Base-by-base conservation (phyloP, 139 green algal genomes). In the Chlamydomonas schloesseri region DNA sequence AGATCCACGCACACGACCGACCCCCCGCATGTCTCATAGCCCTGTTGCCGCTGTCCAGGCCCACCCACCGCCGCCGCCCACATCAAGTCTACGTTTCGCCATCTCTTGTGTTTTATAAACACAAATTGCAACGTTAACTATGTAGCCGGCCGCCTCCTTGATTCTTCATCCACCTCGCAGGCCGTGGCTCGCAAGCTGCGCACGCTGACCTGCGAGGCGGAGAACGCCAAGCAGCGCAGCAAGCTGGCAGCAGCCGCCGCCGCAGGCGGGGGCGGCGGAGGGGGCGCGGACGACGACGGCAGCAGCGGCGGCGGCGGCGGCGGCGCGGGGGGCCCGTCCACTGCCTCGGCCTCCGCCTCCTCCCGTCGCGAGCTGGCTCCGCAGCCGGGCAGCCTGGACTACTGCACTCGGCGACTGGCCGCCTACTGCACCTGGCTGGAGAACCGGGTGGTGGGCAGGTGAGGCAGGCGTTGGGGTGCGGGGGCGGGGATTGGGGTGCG, bases 401-500 rank as follows among this genome's bases (percentile, higher is more conserved):
- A 79, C 53, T 58, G 65, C 69, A 53, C 37, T 1, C 81, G 47
- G 26, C 68, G 81, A 36, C 68, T 87, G 53, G 81, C 14, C 13
- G 26, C 33, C 34, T 87, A 87, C 36, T 79, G 81, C 81, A 34
- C 60, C 2, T 87, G 81, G 81, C 36, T 87, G 81, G 81, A 87
- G 69, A 47, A 28, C 26, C 53, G 81, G 13, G 81, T 87, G 26
- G 69, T 87, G 10, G 24, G 20, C 31, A 71, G 79, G 79, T 85
- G 79, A 1, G 65, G 17, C n/a, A n/a, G 17, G 21, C 14, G 31
- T 5, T 11, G 29, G 28, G 62, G 10, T 3, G 28, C 14, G 62
- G 29, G n/a, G 64, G 3, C 0, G 23, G 24, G 60, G 42, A 50
- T 50, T 50, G n/a, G n/a, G n/a, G n/a, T n/a, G n/a, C n/a, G n/a